Conservation (phyloP, 352 stramenopile genomes). For the Phytophthora rubi region DNA sequence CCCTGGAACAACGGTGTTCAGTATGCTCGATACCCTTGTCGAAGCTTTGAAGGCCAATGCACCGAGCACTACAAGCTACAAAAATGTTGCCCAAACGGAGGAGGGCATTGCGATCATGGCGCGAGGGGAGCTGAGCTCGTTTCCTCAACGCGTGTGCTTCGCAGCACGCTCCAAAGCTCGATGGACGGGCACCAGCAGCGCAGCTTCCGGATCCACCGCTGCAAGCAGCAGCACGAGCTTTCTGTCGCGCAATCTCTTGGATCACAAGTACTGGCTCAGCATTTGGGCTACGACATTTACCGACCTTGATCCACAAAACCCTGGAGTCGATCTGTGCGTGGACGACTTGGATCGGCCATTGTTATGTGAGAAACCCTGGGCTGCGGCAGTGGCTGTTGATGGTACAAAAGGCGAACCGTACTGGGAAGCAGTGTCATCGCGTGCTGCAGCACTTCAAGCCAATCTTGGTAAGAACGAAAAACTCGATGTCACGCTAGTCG, state of each 20-base stretch:
- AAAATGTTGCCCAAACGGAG: conserved; percentile 51
- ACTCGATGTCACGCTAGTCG: conserved; percentile 56
- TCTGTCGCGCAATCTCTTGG: conserved; percentile 55
- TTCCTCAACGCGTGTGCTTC: conserved; percentile 60
- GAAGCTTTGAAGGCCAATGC: conserved; percentile 45
- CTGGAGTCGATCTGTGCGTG: conserved; percentile 55
- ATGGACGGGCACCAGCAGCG: conserved; percentile 52
- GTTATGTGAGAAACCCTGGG: conserved; percentile 66
- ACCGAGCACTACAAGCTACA: conserved; percentile 58
- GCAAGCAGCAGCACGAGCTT: conserved; percentile 47
- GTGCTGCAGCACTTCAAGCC: conserved; percentile 37
- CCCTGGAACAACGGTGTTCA: conserved; percentile 36
- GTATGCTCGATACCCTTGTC: conserved; percentile 53
- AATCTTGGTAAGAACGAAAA: conserved; percentile 31
- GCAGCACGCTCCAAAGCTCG: conserved; percentile 53
- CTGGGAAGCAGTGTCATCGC: conserved; percentile 51
- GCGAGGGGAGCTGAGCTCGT: conserved; percentile 46
- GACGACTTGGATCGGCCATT: conserved; percentile 60
- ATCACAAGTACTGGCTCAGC: conserved; percentile 68
- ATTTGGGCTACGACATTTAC: conserved; percentile 56
- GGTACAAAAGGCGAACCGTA: conserved; percentile 20
- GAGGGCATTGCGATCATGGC: conserved; percentile 47
- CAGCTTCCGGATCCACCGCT: conserved; percentile 24
- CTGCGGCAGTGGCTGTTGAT: conserved; percentile 25
- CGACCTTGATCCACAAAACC: conserved; percentile 39